Conservation (phyloP, 768 basidiomycete genomes). For the Leccinum boreale region DNA sequence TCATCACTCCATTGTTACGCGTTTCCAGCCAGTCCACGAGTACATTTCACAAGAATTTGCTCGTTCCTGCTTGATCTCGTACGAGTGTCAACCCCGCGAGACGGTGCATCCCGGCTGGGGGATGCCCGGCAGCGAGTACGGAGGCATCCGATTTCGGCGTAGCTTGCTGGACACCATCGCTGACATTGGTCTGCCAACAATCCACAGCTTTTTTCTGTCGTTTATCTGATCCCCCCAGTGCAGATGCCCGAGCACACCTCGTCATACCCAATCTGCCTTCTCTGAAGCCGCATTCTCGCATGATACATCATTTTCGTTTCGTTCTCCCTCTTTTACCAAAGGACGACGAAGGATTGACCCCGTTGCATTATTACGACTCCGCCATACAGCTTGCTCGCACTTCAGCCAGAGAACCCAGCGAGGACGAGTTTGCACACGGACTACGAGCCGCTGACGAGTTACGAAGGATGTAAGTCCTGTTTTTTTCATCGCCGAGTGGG, state of each 20-base stretch:
- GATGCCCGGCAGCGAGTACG: slow-evolving; percentile 59
- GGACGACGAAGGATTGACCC: slow-evolving; percentile 63
- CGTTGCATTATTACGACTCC: slow-evolving; percentile 74
- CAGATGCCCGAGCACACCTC: slow-evolving; percentile 66
- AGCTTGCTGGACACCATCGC: slow-evolving; percentile 68
- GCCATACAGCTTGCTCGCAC: slow-evolving; percentile 71
- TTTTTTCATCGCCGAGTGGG: neutral
- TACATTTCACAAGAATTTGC: slow-evolving; percentile 74
- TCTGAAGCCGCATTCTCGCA: slow-evolving; percentile 68
- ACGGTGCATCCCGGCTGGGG: slow-evolving; percentile 75
- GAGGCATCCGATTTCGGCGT: slow-evolving; percentile 61
- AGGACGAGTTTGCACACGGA: slow-evolving; percentile 64
- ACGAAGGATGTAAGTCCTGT: slow-evolving; percentile 45
- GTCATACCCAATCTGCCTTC: slow-evolving; percentile 72
- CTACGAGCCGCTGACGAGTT: slow-evolving; percentile 62
- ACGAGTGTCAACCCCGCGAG: slow-evolving; percentile 67
- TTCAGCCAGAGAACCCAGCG: slow-evolving; percentile 55
- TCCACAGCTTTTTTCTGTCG: neutral
- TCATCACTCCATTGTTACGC: neutral
- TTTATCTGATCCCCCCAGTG: slow-evolving; percentile 1
- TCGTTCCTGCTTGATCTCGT: slow-evolving; percentile 67
- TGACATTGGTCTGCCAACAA: slow-evolving; percentile 54
- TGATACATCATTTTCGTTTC: slow-evolving; percentile 80
- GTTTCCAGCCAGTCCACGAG: slow-evolving; percentile 53
- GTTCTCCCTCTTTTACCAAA: slow-evolving; percentile 57